Conservation (phyloP, 208 protist species). For the Trypanosoma cruzi region DNA sequence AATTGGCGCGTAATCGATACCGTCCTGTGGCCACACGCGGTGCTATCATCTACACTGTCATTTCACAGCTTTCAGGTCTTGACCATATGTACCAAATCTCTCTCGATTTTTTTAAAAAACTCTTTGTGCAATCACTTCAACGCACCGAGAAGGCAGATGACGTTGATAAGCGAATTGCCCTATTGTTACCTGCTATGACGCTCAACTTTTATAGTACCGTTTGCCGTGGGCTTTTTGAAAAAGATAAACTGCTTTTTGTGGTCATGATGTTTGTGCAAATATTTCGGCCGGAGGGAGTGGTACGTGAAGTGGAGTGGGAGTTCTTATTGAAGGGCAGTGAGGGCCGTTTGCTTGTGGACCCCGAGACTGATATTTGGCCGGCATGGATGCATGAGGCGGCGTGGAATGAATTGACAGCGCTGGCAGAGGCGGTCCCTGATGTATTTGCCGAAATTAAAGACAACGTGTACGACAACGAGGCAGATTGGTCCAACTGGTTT, state of each 20-base stretch:
- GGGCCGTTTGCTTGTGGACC: slow-evolving; percentile 64
- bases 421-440: slow-evolving; percentile 74
- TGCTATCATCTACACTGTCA: slow-evolving; percentile 94
- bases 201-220: slow-evolving; percentile 92
- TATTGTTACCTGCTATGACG: slow-evolving; percentile 88
- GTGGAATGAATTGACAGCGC: slow-evolving; percentile 94
- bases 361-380: slow-evolving; percentile 74
- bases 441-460: slow-evolving; percentile 87
- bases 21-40: slow-evolving; percentile 93
- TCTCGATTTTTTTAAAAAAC: slow-evolving; percentile 92
- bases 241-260: slow-evolving; percentile 96
- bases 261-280: slow-evolving; percentile 94
- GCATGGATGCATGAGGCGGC: slow-evolving; percentile 86
- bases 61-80: slow-evolving; percentile 88
- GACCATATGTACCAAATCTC: slow-evolving; percentile 97
- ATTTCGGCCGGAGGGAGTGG: slow-evolving; percentile 60
- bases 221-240: slow-evolving; percentile 95
- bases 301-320: slow-evolving; percentile 84
- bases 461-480: slow-evolving; percentile 80
- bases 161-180: slow-evolving; percentile 74
- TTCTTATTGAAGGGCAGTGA: slow-evolving; percentile 92
- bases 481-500: slow-evolving; percentile 91
- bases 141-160: slow-evolving; percentile 81
- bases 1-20: slow-evolving; percentile 92
- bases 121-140: slow-evolving; percentile 92